phyloP scores from a whole-genome alignment of 2,329 filamentous ascomycete genomes.

The Alternaria dauci region DNA sequence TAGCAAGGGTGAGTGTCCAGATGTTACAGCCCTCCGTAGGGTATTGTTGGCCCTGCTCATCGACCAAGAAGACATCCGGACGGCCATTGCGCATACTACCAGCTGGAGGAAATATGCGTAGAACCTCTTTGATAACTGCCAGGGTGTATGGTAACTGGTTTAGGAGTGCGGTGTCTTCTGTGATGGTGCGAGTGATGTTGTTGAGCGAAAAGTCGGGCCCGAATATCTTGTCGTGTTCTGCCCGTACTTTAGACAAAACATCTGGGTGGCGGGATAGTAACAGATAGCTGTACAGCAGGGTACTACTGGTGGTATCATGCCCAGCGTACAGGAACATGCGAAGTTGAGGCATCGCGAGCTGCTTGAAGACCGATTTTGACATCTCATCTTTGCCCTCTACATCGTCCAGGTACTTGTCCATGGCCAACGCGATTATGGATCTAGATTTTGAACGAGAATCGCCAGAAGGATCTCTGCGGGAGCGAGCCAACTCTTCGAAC shows the following conservation, averaged over 20 bases:
- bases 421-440: constrained; percentile 7
- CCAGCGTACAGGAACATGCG: constrained; percentile 45
- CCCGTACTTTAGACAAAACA: constrained; percentile 31
- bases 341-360: constrained; percentile 25
- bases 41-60: constrained; percentile 10
- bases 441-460: not conserved
- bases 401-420: constrained; percentile 15
- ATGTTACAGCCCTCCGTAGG: constrained; percentile 20
- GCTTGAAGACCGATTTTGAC: constrained; percentile 20
- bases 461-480: not conserved
- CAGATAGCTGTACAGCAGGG: constrained; percentile 35
- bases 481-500: constrained; percentile 18
- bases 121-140: constrained; percentile 47
- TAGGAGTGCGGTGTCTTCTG: constrained; percentile 28
- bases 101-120: constrained; percentile 42
- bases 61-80: constrained; percentile 6
- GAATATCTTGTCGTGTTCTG: constrained; percentile 41
- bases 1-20: constrained; percentile 15
- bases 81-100: constrained; percentile 35
- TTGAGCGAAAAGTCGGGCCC: constrained; percentile 24
- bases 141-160: constrained; percentile 39
- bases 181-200: not conserved
- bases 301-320: constrained; percentile 40
- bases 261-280: constrained; percentile 35
- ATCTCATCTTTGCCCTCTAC: constrained; percentile 14